These are phyloP conservation scores for Spathaspora passalidarum DNA, from an alignment of 805 yeast genomes.

Conservation along the genomic window DNA sequence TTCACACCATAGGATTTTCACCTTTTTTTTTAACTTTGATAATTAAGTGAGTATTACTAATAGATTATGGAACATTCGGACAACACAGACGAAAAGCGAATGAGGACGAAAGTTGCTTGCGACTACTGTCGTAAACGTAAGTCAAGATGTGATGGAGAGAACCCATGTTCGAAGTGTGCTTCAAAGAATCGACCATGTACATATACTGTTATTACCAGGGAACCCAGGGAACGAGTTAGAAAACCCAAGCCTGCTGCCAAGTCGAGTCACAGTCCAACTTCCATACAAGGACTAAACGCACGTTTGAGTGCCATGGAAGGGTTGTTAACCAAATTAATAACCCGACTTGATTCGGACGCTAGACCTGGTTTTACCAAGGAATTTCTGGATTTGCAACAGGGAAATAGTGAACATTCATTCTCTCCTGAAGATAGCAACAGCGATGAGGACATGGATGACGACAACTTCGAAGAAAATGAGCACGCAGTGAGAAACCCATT, in stretches of 20 bases:
- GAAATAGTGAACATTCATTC: not conserved
- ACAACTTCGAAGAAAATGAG: not conserved
- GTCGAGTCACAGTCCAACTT: constrained; percentile 1
- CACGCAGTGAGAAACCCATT: constrained; percentile 5
- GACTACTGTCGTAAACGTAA: constrained; percentile 48
- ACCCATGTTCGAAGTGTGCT: constrained; percentile 42
- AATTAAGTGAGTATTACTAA: not conserved
- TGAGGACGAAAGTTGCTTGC: constrained; percentile 35
- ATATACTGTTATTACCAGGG: constrained; percentile 14
- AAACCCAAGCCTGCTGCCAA: constrained; percentile 8
- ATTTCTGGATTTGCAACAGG: not conserved
- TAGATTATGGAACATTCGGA: not conserved
- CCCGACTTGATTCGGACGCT: constrained; percentile 10
- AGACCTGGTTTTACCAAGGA: not conserved
- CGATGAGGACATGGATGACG: not conserved
- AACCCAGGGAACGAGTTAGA: constrained; percentile 13
- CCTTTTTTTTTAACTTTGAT: not conserved
- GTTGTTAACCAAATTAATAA: constrained; percentile 15
- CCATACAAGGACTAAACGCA: constrained; percentile 9
- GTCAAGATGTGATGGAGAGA: constrained; percentile 49
- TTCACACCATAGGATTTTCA: not conserved
- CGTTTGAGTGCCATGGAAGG: constrained; percentile 15
- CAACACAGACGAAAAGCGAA: constrained; percentile 6
- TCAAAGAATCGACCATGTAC: constrained; percentile 30
- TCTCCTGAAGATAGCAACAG: not conserved